Evolutionary conservation across 305 asterid species (phyloP).

Genomic region (Fraxinus albicans): DNA sequence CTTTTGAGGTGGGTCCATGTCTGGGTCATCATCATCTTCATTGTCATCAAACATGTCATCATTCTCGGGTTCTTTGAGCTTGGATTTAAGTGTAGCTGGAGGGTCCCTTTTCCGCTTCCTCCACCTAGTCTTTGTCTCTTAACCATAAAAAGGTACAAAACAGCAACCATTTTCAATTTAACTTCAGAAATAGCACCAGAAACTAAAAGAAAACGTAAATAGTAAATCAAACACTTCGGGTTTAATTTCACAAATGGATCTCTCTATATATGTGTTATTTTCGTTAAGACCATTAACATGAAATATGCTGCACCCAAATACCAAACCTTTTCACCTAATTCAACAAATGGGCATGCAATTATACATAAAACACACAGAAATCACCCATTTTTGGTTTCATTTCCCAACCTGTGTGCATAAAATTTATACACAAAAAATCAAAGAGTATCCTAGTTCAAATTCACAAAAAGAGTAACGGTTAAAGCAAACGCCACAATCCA

Average conservation of each 20-base stretch:
- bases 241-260: not conserved
- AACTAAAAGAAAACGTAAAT: constrained; percentile 13
- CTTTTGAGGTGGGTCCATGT: constrained; percentile 59
- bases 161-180: constrained; percentile 2
- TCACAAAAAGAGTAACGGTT: constrained; percentile 25
- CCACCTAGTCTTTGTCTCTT: constrained; percentile 85
- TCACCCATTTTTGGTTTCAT: constrained; percentile 12
- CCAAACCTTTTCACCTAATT: constrained; percentile 27
- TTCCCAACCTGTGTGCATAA: constrained; percentile 22
- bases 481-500: constrained; percentile 6
- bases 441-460: constrained; percentile 20
- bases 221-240: not conserved
- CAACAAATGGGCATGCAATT: not conserved
- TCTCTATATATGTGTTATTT: not conserved
- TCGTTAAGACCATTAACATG: not conserved
- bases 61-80: constrained; percentile 56
- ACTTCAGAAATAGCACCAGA: constrained; percentile 4
- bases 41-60: constrained; percentile 77
- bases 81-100: constrained; percentile 57
- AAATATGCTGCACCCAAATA: constrained; percentile 15
- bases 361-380: constrained; percentile 1
- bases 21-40: constrained; percentile 69
- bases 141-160: constrained; percentile 11
- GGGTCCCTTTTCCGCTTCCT: constrained; percentile 89
- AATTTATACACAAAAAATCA: constrained; percentile 14